These are phyloP conservation scores for Coemansia sp. DNA, from an alignment of 192 early-diverging fungal species.

Conservation along the genomic window DNA sequence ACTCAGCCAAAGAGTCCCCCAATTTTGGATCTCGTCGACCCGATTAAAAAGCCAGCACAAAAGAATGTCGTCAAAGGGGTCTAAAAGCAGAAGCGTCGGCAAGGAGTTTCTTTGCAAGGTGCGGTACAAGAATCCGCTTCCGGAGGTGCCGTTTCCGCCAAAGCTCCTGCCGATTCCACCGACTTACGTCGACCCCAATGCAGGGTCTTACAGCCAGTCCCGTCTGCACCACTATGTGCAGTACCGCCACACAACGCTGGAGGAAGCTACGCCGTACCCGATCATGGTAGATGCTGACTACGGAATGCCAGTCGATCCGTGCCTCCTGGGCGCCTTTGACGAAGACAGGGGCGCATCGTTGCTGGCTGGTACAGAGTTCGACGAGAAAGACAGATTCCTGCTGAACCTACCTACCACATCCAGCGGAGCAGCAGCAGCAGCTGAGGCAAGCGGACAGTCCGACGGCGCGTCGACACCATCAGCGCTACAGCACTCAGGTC, in stretches of 20 bases:
- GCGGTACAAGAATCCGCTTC: conserved; percentile 55
- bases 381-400: conserved; percentile 46
- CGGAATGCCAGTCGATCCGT: conserved; percentile 56
- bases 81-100: conserved; percentile 31
- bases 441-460: background rate
- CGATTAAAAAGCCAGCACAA: background rate
- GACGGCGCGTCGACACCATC: conserved; percentile 6
- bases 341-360: conserved; percentile 15
- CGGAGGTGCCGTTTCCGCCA: conserved; percentile 54
- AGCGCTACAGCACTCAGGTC: background rate
- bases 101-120: conserved; percentile 57
- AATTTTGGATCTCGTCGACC: background rate
- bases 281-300: conserved; percentile 54
- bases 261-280: conserved; percentile 53
- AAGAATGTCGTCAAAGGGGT: background rate
- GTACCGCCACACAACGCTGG: conserved; percentile 54
- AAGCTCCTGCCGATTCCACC: conserved; percentile 57
- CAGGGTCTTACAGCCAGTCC: conserved; percentile 51
- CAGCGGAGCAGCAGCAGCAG: background rate
- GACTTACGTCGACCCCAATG: conserved; percentile 48
- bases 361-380: conserved; percentile 25
- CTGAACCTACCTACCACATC: conserved; percentile 31
- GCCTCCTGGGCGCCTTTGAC: conserved; percentile 52
- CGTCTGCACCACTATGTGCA: conserved; percentile 47
- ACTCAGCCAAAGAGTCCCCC: no score